Evolutionary conservation across 2,329 filamentous ascomycete species (phyloP).

Genomic region (Myriosclerotinia curreyana): DNA sequence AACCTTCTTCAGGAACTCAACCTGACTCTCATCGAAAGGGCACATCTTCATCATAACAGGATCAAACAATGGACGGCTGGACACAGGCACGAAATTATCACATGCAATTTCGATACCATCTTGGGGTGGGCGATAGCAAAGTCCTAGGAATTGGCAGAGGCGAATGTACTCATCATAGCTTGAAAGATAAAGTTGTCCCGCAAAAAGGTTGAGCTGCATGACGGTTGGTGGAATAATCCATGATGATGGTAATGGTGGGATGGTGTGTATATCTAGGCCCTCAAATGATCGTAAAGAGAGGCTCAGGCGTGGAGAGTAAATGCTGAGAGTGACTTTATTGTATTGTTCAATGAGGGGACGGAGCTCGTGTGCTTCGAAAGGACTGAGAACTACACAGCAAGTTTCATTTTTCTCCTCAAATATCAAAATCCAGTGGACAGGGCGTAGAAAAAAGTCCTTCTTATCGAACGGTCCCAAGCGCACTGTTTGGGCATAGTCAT

Average conservation of each 20-base stretch:
- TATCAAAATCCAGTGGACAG: slow-evolving; percentile 54
- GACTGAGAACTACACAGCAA: slow-evolving; percentile 52
- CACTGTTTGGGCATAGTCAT: slow-evolving; percentile 46
- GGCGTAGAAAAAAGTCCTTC: slow-evolving; percentile 49
- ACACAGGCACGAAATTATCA: slow-evolving; percentile 40
- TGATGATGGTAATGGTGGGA: slow-evolving; percentile 35
- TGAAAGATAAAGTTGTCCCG: slow-evolving; percentile 63
- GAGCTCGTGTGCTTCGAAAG: slow-evolving; percentile 56
- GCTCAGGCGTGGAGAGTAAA: slow-evolving; percentile 50
- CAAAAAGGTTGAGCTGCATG: slow-evolving; percentile 60
- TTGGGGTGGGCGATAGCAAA: slow-evolving; percentile 40
- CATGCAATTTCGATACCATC: slow-evolving; percentile 28
- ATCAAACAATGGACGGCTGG: slow-evolving; percentile 16
- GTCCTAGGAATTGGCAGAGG: slow-evolving; percentile 51
- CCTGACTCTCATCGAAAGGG: slow-evolving; percentile 42
- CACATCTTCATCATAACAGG: slow-evolving; percentile 20
- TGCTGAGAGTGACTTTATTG: slow-evolving; percentile 44
- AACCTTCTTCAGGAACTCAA: slow-evolving; percentile 44
- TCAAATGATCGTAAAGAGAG: slow-evolving; percentile 45
- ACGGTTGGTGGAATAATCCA: slow-evolving; percentile 31
- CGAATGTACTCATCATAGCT: slow-evolving; percentile 53
- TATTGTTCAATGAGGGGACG: slow-evolving; percentile 42
- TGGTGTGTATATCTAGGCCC: slow-evolving; percentile 45
- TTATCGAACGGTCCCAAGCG: background rate
- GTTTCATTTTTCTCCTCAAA: slow-evolving; percentile 26